These are phyloP conservation scores for Dichotomocladium elegans DNA, from an alignment of 371 early-diverging fungal species.

Conservation along the genomic window DNA sequence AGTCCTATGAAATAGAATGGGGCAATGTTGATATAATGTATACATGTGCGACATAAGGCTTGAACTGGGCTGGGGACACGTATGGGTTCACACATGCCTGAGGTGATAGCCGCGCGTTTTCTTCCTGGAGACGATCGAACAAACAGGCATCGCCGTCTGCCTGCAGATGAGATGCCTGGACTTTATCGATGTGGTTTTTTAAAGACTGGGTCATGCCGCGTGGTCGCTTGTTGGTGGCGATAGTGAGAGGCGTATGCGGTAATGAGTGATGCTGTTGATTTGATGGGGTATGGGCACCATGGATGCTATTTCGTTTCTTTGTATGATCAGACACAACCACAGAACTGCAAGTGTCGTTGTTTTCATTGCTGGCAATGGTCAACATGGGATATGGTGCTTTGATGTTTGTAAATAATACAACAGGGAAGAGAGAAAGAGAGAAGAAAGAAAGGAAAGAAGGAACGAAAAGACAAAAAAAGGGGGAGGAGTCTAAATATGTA, in stretches of 20 bases:
- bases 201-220: background rate
- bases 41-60: no score
- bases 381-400: no score
- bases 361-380: background rate
- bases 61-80: no score
- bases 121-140: constrained; percentile 23
- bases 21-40: background rate
- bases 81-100: constrained; percentile 26
- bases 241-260: background rate
- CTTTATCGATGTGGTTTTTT: background rate
- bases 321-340: no score
- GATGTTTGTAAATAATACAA: no score
- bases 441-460: constrained; percentile 9
- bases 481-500: constrained; percentile 4
- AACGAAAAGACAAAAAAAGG: constrained; percentile 2
- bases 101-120: constrained; percentile 35
- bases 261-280: background rate
- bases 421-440: constrained; percentile 7
- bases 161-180: background rate
- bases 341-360: background rate
- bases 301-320: no score
- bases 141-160: background rate
- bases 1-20: constrained; percentile 29
- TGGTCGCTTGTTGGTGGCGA: background rate
- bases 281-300: background rate